Evolutionary conservation across 2,329 filamentous ascomycete genomes (phyloP).

Genomic region (Alternaria metachromatica): DNA sequence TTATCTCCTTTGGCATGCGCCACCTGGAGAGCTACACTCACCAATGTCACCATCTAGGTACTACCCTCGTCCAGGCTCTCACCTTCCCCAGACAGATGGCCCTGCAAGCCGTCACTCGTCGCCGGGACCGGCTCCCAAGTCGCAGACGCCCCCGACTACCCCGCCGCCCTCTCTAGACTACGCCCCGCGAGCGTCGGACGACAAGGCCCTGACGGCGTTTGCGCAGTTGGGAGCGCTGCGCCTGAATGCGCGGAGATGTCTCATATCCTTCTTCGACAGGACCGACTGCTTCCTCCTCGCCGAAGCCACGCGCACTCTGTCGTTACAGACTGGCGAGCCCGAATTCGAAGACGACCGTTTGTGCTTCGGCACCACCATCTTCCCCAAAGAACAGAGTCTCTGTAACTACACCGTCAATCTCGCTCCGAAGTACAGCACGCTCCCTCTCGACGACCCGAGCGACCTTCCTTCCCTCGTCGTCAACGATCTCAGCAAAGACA

Average conservation of each 20-base stretch:
- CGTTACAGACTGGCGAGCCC: conserved; percentile 35
- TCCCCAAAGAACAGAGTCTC: conserved; percentile 43
- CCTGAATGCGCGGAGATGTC: conserved; percentile 43
- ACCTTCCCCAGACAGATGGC: conserved; percentile 29
- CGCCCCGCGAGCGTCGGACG: conserved; percentile 33
- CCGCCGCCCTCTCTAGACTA: conserved; percentile 17
- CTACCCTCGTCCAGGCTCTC: conserved; percentile 36
- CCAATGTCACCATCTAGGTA: conserved; percentile 6
- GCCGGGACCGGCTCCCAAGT: conserved; percentile 19
- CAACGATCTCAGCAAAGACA: conserved; percentile 40
- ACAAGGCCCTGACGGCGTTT: conserved; percentile 47
- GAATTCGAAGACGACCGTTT: conserved; percentile 37
- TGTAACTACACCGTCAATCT: conserved; percentile 46
- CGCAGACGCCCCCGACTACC: conserved; percentile 19
- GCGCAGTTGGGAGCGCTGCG: conserved; percentile 49
- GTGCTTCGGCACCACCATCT: conserved; percentile 43
- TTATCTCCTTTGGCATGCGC: not conserved
- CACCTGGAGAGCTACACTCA: conserved; percentile 1
- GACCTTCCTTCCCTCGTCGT: conserved; percentile 40
- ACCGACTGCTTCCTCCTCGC: conserved; percentile 46
- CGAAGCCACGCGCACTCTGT: conserved; percentile 42
- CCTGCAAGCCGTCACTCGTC: conserved; percentile 26
- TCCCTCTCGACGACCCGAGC: conserved; percentile 23
- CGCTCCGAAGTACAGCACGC: conserved; percentile 16
- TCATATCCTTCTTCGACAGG: conserved; percentile 51